Percentiles rank a stretch among this genome's conserved stretches.
Evolutionary conservation across 306 rosid genomes (phyloP).

Genomic region (Urtica urens): DNA sequence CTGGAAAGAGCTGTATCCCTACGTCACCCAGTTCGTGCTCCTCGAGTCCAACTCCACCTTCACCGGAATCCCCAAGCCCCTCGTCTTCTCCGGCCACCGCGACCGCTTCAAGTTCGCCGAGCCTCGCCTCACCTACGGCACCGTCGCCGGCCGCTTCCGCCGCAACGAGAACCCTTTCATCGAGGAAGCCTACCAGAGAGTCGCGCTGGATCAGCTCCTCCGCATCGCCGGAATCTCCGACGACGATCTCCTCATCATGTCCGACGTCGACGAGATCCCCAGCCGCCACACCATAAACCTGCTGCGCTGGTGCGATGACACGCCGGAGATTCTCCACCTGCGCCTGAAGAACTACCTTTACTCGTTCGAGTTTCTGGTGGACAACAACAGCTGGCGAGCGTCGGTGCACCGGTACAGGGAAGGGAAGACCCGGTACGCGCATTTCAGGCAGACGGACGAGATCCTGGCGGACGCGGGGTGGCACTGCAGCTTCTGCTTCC

Average conservation of each 20-base stretch:
- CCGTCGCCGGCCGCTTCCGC: conserved; percentile 69
- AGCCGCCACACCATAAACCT: conserved; percentile 93
- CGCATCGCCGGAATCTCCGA: conserved; percentile 77
- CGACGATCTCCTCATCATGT: conserved; percentile 94
- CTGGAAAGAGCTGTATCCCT: conserved; percentile 91
- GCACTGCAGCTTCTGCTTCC: conserved; percentile 99
- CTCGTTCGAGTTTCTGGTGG: conserved; percentile 78
- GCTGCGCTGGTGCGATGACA: conserved; percentile 88
- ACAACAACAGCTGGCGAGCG: conserved; percentile 95
- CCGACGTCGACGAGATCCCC: conserved; percentile 98
- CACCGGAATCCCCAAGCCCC: conserved; percentile 69
- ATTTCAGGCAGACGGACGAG: conserved; percentile 79
- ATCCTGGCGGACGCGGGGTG: conserved; percentile 92
- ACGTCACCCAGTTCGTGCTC: conserved; percentile 70
- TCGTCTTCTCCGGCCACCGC: conserved; percentile 45
- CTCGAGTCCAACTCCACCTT: conserved; percentile 95
- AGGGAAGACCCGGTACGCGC: conserved; percentile 77
- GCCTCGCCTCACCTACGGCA: conserved; percentile 74
- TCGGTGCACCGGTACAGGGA: conserved; percentile 66
- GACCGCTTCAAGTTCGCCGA: conserved; percentile 61
- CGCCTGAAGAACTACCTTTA: conserved; percentile 87
- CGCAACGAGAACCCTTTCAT: conserved; percentile 89
- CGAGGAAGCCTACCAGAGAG: conserved; percentile 98
- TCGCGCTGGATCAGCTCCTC: conserved; percentile 81
- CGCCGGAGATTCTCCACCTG: conserved; percentile 67